Evolutionary conservation across 345 rosid species (phyloP).

Genomic region (Acer saccharum): DNA sequence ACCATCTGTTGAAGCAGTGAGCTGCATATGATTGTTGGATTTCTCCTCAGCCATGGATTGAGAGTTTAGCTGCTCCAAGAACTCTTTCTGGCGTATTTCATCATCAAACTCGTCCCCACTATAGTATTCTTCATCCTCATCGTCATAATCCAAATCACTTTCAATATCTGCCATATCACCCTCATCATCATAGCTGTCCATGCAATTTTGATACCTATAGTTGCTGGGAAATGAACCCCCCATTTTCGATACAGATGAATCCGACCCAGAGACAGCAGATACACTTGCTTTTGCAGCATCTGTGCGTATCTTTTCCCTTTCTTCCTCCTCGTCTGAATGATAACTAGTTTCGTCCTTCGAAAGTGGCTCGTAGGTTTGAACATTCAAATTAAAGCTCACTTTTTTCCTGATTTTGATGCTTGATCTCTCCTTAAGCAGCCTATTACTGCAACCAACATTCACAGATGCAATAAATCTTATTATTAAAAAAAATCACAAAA

Average conservation of each 20-base stretch:
- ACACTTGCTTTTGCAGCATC: slow-evolving; percentile 16
- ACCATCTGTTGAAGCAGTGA: slow-evolving; percentile 19
- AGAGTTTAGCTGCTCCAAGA: slow-evolving; percentile 4
- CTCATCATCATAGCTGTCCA: slow-evolving; percentile 65
- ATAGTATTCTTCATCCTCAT: slow-evolving; percentile 15
- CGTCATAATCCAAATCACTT: slow-evolving; percentile 54
- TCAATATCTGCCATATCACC: slow-evolving; percentile 51
- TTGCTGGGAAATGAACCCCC: slow-evolving; percentile 46
- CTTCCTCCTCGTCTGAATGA: slow-evolving; percentile 39
- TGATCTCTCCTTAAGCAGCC: slow-evolving; percentile 32
- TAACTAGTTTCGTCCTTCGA: slow-evolving; percentile 29
- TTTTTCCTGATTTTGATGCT: slow-evolving; percentile 54
- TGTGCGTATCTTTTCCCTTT: slow-evolving; percentile 23
- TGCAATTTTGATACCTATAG: slow-evolving; percentile 62
- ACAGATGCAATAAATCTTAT: background rate
- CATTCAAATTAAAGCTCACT: slow-evolving; percentile 87
- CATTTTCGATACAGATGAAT: slow-evolving; percentile 24
- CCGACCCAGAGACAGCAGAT: slow-evolving; percentile 6
- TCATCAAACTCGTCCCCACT: slow-evolving; percentile 25
- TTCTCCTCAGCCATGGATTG: slow-evolving; percentile 13
- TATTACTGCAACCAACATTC: slow-evolving; percentile 26
- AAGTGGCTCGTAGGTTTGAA: slow-evolving; percentile 72
- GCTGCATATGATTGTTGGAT: slow-evolving; percentile 18
- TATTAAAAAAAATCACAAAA: background rate
- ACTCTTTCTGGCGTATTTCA: slow-evolving; percentile 22